Conservation (phyloP, 106 monocot genomes). For the Allium fistulosum region DNA sequence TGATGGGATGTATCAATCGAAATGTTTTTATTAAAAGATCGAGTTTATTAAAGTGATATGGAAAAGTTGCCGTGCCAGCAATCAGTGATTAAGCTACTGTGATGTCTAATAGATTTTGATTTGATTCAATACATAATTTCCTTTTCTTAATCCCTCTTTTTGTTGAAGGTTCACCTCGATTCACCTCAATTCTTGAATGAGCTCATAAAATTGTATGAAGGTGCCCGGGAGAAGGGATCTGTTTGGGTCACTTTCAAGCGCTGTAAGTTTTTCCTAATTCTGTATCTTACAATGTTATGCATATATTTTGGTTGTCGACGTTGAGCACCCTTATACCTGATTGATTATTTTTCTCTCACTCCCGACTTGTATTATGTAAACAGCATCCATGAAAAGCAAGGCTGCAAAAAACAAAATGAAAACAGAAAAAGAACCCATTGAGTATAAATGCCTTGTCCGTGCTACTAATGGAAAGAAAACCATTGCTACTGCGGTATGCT, state of each 20-base stretch:
- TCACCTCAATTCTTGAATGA: slow-evolving; percentile 87
- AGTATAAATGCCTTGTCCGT: slow-evolving; percentile 81
- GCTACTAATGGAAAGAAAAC: slow-evolving; percentile 90
- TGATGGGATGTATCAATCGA: too few species aligned
- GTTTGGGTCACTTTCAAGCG: slow-evolving; percentile 93
- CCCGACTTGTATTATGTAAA: neutral
- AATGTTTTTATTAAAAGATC: too few species aligned
- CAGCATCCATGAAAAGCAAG: slow-evolving; percentile 72
- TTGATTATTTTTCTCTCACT: neutral
- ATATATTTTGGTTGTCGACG: too few species aligned
- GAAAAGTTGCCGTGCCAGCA: too few species aligned
- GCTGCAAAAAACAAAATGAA: slow-evolving; percentile 45
- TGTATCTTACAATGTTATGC: too few species aligned
- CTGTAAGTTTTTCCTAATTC: slow-evolving; percentile 22
- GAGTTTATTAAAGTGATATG: too few species aligned
- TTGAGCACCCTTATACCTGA: neutral
- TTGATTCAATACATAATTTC: neutral
- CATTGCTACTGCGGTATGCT: slow-evolving; percentile 75
- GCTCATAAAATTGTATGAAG: slow-evolving; percentile 81
- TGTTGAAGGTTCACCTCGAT: slow-evolving; percentile 59
- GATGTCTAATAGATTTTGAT: too few species aligned
- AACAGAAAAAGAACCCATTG: slow-evolving; percentile 44
- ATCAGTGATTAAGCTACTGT: too few species aligned
- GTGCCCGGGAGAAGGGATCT: slow-evolving; percentile 69
- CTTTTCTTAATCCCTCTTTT: neutral